phyloP scores from a whole-genome alignment of 2,329 filamentous ascomycete genomes.

The Alternaria tenuissima region DNA sequence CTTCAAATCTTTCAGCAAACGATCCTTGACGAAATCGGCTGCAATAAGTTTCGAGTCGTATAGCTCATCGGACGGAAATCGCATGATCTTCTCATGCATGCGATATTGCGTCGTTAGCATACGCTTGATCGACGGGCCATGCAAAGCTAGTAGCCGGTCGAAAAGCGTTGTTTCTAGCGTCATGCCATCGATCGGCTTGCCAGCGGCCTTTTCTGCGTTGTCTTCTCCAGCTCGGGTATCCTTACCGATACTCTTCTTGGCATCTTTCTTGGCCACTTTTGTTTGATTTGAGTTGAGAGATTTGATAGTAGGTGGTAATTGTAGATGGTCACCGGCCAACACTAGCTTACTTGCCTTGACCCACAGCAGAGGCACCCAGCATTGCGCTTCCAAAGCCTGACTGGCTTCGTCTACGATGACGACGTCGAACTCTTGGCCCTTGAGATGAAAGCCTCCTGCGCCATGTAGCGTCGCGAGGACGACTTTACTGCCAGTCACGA shows the following conservation, averaged over 20 bases:
- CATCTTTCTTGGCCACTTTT: conserved; percentile 43
- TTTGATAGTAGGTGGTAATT: conserved; percentile 94
- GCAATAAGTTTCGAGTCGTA: conserved; percentile 86
- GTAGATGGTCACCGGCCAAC: conserved; percentile 91
- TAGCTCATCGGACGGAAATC: conserved; percentile 86
- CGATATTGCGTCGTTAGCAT: conserved; percentile 98
- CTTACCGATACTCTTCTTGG: conserved; percentile 54
- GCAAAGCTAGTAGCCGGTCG: conserved; percentile 81
- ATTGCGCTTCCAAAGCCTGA: conserved; percentile 94
- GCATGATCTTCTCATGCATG: conserved; percentile 97
- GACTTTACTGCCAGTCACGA: conserved; percentile 81
- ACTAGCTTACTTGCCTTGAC: conserved; percentile 79
- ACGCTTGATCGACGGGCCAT: conserved; percentile 84
- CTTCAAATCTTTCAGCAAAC: conserved; percentile 78
- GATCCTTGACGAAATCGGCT: conserved; percentile 76
- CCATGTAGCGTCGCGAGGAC: conserved; percentile 93
- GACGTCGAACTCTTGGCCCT: conserved; percentile 84
- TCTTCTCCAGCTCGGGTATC: conserved; percentile 36
- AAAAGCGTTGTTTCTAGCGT: conserved; percentile 91
- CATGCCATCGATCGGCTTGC: conserved; percentile 53
- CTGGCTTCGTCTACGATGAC: conserved; percentile 96
- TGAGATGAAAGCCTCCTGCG: conserved; percentile 83
- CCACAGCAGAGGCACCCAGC: conserved; percentile 88
- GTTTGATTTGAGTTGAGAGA: conserved; percentile 63
- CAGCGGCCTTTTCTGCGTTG: conserved; percentile 45